Evolutionary conservation across 441 rosid genomes (phyloP).

Genomic region (Lepidium campestre): DNA sequence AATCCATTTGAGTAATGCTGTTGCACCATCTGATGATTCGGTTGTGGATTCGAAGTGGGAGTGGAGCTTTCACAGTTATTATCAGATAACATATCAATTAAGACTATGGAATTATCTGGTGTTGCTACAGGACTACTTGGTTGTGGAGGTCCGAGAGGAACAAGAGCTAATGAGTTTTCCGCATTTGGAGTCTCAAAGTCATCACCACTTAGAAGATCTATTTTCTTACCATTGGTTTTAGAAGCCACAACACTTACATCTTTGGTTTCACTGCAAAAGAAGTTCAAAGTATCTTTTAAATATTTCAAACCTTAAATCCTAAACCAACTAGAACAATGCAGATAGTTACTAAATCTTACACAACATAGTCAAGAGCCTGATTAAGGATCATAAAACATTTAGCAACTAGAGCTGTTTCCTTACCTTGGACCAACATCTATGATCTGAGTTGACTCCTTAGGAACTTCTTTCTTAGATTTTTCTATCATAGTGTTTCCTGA

Average conservation of each 20-base stretch:
- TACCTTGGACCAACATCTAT: conserved; percentile 37
- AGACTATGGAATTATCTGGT: conserved; percentile 80
- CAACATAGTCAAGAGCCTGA: neutral
- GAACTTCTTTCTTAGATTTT: conserved; percentile 41
- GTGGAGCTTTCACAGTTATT: conserved; percentile 31
- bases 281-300: neutral
- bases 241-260: conserved; percentile 49
- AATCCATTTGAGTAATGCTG: conserved; percentile 61
- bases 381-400: neutral
- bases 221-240: conserved; percentile 55
- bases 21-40: conserved; percentile 25
- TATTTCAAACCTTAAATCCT: neutral
- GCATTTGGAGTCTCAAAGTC: conserved; percentile 18
- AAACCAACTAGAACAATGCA: neutral
- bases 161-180: conserved; percentile 48
- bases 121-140: conserved; percentile 40
- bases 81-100: conserved; percentile 80
- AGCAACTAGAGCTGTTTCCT: neutral
- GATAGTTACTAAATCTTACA: neutral
- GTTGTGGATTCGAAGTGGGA: conserved; percentile 41
- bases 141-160: conserved; percentile 68
- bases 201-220: conserved; percentile 85
- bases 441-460: conserved; percentile 35
- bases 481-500: conserved; percentile 46
- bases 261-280: conserved; percentile 40